Evolutionary conservation across 441 rosid species (phyloP).

Genomic region (Flueggea neowawraea): DNA sequence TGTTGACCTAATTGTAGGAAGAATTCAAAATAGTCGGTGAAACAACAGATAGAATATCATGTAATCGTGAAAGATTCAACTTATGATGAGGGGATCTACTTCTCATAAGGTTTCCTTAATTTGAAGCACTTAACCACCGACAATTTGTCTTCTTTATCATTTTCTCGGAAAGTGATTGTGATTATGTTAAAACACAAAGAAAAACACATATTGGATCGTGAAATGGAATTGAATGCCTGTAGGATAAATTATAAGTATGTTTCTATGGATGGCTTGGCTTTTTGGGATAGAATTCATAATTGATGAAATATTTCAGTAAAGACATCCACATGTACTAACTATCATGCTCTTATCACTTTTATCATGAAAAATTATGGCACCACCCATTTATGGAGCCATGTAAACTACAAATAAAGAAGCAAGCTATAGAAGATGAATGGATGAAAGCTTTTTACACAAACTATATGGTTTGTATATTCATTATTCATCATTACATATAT

Average conservation of each 20-base stretch:
- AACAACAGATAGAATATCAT: conserved; percentile 9
- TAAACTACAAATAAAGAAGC: not conserved
- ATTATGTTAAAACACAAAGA: too few species aligned
- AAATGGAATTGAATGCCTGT: too few species aligned
- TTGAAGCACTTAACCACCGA: too few species aligned
- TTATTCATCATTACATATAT: too few species aligned
- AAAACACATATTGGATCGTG: too few species aligned
- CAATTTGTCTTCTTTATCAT: too few species aligned
- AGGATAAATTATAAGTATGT: too few species aligned
- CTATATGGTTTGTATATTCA: too few species aligned
- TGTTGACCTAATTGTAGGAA: not conserved
- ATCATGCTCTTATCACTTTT: conserved; percentile 12
- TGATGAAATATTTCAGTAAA: not conserved
- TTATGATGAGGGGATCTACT: not conserved
- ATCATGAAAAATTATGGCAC: conserved; percentile 8
- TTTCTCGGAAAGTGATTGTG: too few species aligned
- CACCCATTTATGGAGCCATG: not conserved
- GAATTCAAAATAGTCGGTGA: not conserved
- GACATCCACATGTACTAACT: conserved; percentile 17
- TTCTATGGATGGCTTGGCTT: too few species aligned
- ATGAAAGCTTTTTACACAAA: too few species aligned
- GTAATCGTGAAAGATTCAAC: conserved; percentile 10
- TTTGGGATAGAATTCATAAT: too few species aligned
- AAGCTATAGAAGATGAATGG: not conserved
- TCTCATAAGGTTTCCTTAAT: conserved; percentile 1